A percentile compares a stretch with the other conserved stretches of the same genome.
Evolutionary conservation across 2,329 filamentous ascomycete genomes (phyloP).

Genomic region (Colletotrichum tamarilloi): DNA sequence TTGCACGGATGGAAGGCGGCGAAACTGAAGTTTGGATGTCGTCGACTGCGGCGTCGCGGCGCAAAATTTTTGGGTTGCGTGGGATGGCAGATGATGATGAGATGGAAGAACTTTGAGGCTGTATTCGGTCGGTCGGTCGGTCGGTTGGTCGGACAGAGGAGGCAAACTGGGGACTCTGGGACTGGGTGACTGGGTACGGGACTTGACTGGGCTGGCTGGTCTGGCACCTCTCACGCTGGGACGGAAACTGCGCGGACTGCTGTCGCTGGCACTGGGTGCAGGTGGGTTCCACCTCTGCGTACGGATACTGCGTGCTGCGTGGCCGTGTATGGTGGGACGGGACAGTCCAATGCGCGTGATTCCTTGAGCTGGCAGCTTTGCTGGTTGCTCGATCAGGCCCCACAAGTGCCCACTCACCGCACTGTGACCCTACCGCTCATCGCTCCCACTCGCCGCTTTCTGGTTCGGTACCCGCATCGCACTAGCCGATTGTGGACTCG

Average conservation of each 20-base stretch:
- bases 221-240: conserved; percentile 3
- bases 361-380: conserved; percentile 7
- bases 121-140: conserved; percentile 26
- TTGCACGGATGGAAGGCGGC: background rate
- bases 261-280: conserved; percentile 16
- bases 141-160: conserved; percentile 34
- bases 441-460: conserved; percentile 11
- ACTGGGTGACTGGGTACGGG: background rate
- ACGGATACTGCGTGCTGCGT: background rate
- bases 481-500: conserved; percentile 20
- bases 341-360: conserved; percentile 19
- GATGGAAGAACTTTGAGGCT: conserved; percentile 36
- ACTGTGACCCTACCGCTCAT: background rate
- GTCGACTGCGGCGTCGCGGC: conserved; percentile 28
- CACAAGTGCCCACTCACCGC: background rate
- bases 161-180: conserved; percentile 25
- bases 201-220: conserved; percentile 19
- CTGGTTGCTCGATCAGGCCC: conserved; percentile 2
- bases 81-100: conserved; percentile 27
- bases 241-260: conserved; percentile 30
- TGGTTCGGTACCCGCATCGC: conserved; percentile 19
- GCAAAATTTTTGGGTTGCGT: conserved; percentile 30
- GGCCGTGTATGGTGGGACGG: background rate
- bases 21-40: background rate
- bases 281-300: background rate